Percentiles rank a stretch among this genome's conserved stretches.
phyloP scores from a whole-genome alignment of 2,329 filamentous ascomycete species.

The Nothophoma quercina region DNA sequence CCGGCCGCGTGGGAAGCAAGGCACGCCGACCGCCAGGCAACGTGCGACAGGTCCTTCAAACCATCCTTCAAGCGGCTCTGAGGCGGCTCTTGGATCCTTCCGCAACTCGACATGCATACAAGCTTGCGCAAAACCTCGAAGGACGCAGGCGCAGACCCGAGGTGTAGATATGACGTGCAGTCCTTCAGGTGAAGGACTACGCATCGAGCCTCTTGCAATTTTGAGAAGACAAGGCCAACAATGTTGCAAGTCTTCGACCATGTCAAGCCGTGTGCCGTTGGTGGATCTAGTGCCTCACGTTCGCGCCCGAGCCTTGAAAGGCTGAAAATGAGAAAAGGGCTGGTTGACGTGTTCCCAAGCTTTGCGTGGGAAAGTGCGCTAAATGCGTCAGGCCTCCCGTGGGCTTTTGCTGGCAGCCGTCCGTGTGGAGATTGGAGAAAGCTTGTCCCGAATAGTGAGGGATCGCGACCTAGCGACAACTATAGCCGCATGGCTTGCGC shows the following conservation, averaged over 20 bases:
- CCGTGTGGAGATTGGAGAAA: conserved; percentile 47
- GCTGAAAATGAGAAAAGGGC: conserved; percentile 30
- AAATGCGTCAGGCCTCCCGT: conserved; percentile 36
- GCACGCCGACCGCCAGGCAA: conserved; percentile 24
- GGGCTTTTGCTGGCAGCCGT: conserved; percentile 32
- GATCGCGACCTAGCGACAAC: conserved; percentile 34
- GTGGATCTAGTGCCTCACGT: conserved; percentile 15
- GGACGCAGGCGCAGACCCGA: neutral
- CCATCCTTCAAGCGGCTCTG: conserved; percentile 20
- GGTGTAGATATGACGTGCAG: neutral
- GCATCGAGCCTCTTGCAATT: conserved; percentile 22
- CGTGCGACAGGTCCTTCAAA: conserved; percentile 24
- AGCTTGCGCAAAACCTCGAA: conserved; percentile 3
- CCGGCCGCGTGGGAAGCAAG: conserved; percentile 27
- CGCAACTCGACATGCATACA: conserved; percentile 2
- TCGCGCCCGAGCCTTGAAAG: conserved; percentile 17
- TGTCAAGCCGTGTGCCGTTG: conserved; percentile 13
- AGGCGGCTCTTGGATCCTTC: conserved; percentile 30
- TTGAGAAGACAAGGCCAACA: conserved; percentile 8
- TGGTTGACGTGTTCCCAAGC: conserved; percentile 43
- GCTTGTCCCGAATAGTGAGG: conserved; percentile 28
- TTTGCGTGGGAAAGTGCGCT: conserved; percentile 31
- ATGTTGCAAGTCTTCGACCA: conserved; percentile 3
- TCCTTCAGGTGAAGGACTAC: conserved; percentile 13
- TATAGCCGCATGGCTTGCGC: conserved; percentile 24